Percentiles rank a stretch among this genome's conserved stretches.
Evolutionary conservation across 129 eudicot species (phyloP).

Genomic region (Cynara cardunculus): DNA sequence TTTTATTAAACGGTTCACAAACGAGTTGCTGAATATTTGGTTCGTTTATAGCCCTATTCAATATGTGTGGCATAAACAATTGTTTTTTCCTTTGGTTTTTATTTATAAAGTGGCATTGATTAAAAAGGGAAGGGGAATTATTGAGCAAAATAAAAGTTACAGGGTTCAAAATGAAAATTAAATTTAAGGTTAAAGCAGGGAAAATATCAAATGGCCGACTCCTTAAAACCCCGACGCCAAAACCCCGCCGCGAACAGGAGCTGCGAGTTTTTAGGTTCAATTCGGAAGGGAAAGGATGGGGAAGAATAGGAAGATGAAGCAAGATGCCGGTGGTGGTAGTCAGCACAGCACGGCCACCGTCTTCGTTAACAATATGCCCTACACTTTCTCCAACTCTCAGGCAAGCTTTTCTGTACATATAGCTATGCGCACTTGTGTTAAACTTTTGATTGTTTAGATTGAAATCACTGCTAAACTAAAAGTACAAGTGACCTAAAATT

Average conservation of each 20-base stretch:
- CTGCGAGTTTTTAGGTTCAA: neutral
- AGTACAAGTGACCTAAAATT: conserved; percentile 1
- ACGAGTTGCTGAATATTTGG: no score
- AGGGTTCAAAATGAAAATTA: neutral
- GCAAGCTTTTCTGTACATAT: conserved; percentile 11
- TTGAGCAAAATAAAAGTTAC: neutral
- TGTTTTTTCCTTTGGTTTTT: neutral
- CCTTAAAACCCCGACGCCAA: conserved; percentile 16
- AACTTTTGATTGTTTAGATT: neutral
- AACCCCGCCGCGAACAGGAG: conserved; percentile 23
- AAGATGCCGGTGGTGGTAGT: conserved; percentile 33
- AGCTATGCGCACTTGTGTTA: neutral
- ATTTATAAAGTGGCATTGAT: neutral
- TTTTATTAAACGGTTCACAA: no score
- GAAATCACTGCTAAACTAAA: neutral
- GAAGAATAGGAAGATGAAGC: conserved; percentile 56
- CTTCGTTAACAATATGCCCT: conserved; percentile 73
- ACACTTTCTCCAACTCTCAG: conserved; percentile 68
- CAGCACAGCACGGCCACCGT: conserved; percentile 75
- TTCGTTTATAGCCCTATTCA: no score
- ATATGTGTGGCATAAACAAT: no score
- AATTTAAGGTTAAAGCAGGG: neutral
- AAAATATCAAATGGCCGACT: conserved; percentile 3
- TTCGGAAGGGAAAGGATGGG: conserved; percentile 34
- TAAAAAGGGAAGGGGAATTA: neutral